Percentiles rank a stretch among this genome's conserved stretches.
phyloP scores from a whole-genome alignment of 352 stramenopile species.

The Elongisporangium prolatum region DNA sequence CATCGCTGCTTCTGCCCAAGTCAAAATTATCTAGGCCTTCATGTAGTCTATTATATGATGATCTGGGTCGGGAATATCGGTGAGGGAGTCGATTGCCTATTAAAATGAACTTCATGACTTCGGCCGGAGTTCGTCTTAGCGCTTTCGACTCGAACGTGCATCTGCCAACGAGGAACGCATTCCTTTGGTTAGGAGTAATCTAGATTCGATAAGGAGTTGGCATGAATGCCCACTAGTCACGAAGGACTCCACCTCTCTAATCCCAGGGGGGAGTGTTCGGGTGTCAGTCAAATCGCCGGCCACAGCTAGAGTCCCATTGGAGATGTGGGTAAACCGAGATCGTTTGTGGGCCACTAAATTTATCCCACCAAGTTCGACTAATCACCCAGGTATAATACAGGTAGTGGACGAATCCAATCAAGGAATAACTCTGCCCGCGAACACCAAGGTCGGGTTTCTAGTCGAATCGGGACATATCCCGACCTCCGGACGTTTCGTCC shows the following conservation, averaged over 20 bases:
- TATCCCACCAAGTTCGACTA: too few relatives aligned
- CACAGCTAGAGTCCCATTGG: too few relatives aligned
- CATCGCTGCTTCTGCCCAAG: neutral
- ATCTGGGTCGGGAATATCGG: slow-evolving; percentile 10
- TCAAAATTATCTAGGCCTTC: slow-evolving; percentile 13
- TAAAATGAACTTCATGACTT: slow-evolving; percentile 17
- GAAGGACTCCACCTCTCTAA: neutral
- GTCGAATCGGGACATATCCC: neutral
- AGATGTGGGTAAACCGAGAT: too few relatives aligned
- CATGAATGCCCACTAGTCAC: neutral
- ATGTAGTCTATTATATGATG: slow-evolving; percentile 10
- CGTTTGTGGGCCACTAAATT: too few relatives aligned
- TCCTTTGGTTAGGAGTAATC: neutral
- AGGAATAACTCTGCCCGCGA: neutral
- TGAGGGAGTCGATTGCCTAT: slow-evolving; percentile 5
- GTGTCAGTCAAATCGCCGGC: too few relatives aligned
- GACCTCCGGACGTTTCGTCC: too few relatives aligned
- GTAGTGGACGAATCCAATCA: neutral
- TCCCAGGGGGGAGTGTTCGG: too few relatives aligned
- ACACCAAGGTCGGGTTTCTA: neutral
- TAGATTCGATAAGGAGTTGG: neutral
- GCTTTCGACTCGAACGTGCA: slow-evolving; percentile 4
- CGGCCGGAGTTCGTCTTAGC: slow-evolving; percentile 5
- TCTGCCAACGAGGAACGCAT: slow-evolving; percentile 10
- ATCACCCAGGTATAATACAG: too few relatives aligned